Conservation (phyloP, 108 stramenopile genomes). For the Cyclotella sp. region DNA sequence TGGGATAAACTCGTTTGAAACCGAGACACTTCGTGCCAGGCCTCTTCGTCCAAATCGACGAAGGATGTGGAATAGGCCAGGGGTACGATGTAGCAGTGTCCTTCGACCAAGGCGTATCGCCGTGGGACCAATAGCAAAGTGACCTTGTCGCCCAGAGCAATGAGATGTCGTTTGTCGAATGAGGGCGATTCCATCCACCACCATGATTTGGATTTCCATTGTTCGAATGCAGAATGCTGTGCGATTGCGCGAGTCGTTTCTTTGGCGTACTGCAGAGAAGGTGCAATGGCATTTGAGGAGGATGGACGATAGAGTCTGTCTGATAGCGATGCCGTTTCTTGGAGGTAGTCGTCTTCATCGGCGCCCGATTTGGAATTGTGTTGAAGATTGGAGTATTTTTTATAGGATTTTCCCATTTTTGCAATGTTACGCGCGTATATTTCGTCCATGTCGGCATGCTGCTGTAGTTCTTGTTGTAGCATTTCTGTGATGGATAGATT, state of each 20-base stretch:
- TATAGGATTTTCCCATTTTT: slow-evolving; percentile 61
- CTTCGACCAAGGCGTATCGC: slow-evolving; percentile 44
- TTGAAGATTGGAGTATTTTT: slow-evolving; percentile 36
- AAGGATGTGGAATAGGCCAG: slow-evolving; percentile 62
- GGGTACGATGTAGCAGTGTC: slow-evolving; percentile 49
- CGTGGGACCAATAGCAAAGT: slow-evolving; percentile 72
- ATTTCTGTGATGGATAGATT: slow-evolving; percentile 68
- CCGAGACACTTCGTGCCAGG: slow-evolving; percentile 69
- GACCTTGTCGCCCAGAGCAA: slow-evolving; percentile 73
- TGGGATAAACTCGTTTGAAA: slow-evolving; percentile 65
- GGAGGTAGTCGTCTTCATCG: slow-evolving; percentile 54
- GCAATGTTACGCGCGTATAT: slow-evolving; percentile 65
- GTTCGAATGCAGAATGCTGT: slow-evolving; percentile 52
- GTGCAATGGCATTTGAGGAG: background rate
- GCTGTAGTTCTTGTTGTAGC: slow-evolving; percentile 48
- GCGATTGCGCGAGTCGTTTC: slow-evolving; percentile 56
- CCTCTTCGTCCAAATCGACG: slow-evolving; percentile 62
- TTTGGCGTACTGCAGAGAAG: background rate
- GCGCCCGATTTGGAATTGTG: slow-evolving; percentile 43
- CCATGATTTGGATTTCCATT: slow-evolving; percentile 64
- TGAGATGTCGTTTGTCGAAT: slow-evolving; percentile 68
- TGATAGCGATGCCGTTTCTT: slow-evolving; percentile 29
- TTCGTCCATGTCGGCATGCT: slow-evolving; percentile 63
- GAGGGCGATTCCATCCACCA: slow-evolving; percentile 81
- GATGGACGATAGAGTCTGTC: slow-evolving; percentile 28